Evolutionary conservation across 148 eudicot species (phyloP).

Genomic region (Chenopodium album): DNA sequence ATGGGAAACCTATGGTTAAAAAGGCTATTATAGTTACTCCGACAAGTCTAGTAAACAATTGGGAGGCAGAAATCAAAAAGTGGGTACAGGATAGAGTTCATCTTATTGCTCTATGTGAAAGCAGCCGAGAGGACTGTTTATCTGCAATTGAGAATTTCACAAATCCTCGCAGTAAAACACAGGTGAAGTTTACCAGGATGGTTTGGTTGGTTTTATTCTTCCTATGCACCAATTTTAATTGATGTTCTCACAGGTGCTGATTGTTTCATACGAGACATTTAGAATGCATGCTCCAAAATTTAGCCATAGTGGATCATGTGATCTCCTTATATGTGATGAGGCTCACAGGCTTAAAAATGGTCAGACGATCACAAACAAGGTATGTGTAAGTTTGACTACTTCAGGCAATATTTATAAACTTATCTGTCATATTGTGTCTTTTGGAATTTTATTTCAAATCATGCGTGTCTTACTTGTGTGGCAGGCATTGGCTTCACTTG

Average conservation of each 20-base stretch:
- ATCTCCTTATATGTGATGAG: slow-evolving; percentile 96
- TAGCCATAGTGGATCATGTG: slow-evolving; percentile 70
- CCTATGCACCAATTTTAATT: slow-evolving; percentile 22
- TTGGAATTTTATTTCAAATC: neutral
- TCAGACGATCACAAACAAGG: slow-evolving; percentile 89
- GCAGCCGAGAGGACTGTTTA: slow-evolving; percentile 77
- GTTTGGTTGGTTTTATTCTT: slow-evolving; percentile 17
- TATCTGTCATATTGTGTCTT: neutral
- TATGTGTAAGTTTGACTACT: slow-evolving; percentile 23
- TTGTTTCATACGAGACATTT: slow-evolving; percentile 96
- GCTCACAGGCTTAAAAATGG: slow-evolving; percentile 98
- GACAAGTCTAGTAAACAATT: slow-evolving; percentile 94
- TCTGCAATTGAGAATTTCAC: slow-evolving; percentile 73
- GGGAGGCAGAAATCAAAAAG: slow-evolving; percentile 97
- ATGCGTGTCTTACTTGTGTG: slow-evolving; percentile 14
- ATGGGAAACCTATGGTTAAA: slow-evolving; percentile 86
- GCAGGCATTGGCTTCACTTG: slow-evolving; percentile 89
- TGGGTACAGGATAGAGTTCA: slow-evolving; percentile 92
- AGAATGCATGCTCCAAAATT: slow-evolving; percentile 89
- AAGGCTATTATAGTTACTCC: slow-evolving; percentile 98
- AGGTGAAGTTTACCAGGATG: slow-evolving; percentile 44
- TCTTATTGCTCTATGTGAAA: slow-evolving; percentile 93
- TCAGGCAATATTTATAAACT: neutral
- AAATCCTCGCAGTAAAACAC: slow-evolving; percentile 51
- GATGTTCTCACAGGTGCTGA: slow-evolving; percentile 64